Conservation (phyloP, 2,329 filamentous ascomycete genomes). For the Knoxdaviesia proteae region DNA sequence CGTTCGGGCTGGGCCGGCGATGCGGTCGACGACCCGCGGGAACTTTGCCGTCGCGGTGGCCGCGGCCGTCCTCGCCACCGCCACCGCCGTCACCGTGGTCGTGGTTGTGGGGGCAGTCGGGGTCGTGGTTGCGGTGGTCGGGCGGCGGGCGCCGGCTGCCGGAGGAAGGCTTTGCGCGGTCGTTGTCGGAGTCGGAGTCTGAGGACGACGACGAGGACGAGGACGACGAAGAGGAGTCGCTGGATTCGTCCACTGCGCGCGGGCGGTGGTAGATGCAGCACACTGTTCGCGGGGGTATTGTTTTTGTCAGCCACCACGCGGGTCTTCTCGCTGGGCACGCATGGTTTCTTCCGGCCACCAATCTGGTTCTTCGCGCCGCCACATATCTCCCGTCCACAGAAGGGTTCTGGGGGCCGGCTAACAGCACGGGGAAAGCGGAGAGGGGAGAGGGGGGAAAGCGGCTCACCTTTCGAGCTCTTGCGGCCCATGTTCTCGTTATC, state of each 20-base stretch:
- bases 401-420: too few relatives aligned
- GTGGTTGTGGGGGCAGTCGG: constrained; percentile 8
- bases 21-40: constrained; percentile 8
- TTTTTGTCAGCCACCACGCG: neutral
- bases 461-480: constrained; percentile 78
- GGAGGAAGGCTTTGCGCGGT: constrained; percentile 7
- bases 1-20: constrained; percentile 50
- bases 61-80: constrained; percentile 18
- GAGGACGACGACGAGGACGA: constrained; percentile 32
- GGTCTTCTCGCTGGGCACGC: too few relatives aligned
- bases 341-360: too few relatives aligned
- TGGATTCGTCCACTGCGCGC: constrained; percentile 63
- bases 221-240: constrained; percentile 40
- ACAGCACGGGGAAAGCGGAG: neutral
- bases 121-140: constrained; percentile 12
- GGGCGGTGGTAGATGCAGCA: constrained; percentile 97
- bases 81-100: constrained; percentile 16
- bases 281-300: constrained; percentile 29
- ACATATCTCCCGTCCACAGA: too few relatives aligned
- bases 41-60: constrained; percentile 10
- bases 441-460: neutral
- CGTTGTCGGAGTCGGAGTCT: constrained; percentile 23
- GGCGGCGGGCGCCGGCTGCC: constrained; percentile 9
- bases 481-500: constrained; percentile 90
- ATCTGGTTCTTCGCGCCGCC: too few relatives aligned